Percentiles rank a stretch among this genome's conserved stretches.
phyloP scores from a whole-genome alignment of 495 filamentous ascomycete genomes.

The Peziza echinospora region DNA sequence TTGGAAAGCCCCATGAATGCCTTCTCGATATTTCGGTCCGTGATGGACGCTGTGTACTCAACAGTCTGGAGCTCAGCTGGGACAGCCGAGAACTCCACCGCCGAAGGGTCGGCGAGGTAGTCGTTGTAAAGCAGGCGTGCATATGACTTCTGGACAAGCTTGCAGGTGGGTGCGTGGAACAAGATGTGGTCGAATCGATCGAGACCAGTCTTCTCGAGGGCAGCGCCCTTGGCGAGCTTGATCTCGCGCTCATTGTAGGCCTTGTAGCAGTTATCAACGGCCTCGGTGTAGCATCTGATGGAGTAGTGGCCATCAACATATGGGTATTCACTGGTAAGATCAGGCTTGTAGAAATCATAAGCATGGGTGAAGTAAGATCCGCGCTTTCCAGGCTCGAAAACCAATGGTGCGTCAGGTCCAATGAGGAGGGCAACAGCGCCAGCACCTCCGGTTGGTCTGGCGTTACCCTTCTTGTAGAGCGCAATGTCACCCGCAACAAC shows the following conservation, averaged over 20 bases:
- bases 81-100: conserved; percentile 64
- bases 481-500: conserved; percentile 95
- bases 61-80: conserved; percentile 68
- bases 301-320: conserved; percentile 93
- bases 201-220: conserved; percentile 41
- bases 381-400: conserved; percentile 76
- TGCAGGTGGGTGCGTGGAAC: conserved; percentile 96
- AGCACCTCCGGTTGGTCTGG: conserved; percentile 85
- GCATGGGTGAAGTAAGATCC: conserved; percentile 74
- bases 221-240: conserved; percentile 29
- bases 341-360: conserved; percentile 99
- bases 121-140: conserved; percentile 93
- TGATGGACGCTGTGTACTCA: conserved; percentile 64
- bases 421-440: conserved; percentile 87
- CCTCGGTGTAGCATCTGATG: conserved; percentile 83
- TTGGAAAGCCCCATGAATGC: conserved; percentile 86
- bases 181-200: conserved; percentile 91
- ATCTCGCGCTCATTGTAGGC: conserved; percentile 75
- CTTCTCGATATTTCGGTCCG: conserved; percentile 91
- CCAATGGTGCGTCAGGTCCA: conserved; percentile 79
- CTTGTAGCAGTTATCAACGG: conserved; percentile 89
- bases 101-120: conserved; percentile 56
- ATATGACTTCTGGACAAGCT: conserved; percentile 88
- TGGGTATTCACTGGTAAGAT: conserved; percentile 93
- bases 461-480: conserved; percentile 88